These are phyloP conservation scores for Aspergillus floridensis DNA, from an alignment of 2,329 filamentous ascomycete species.

Conservation along the genomic window DNA sequence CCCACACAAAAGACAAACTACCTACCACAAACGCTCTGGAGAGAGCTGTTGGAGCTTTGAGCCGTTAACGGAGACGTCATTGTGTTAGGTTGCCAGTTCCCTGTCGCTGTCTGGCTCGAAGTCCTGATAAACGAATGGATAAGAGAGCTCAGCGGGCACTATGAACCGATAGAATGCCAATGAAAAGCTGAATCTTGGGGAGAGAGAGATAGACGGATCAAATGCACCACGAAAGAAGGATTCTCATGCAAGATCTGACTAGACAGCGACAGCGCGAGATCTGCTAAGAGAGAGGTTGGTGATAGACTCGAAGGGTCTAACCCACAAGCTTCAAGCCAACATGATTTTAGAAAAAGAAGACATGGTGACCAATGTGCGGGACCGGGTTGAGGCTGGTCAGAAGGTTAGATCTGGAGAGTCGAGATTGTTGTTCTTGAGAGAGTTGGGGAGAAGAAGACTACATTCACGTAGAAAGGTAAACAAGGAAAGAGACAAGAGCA, in stretches of 20 bases:
- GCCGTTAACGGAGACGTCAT: conserved; percentile 19
- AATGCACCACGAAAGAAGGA: background rate
- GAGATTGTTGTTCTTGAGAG: background rate
- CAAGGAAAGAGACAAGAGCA: conserved; percentile 7
- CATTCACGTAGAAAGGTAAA: background rate
- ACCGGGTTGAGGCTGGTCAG: background rate
- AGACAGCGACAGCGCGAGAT: background rate
- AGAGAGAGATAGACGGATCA: background rate
- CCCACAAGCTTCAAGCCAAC: conserved; percentile 9
- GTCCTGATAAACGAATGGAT: background rate
- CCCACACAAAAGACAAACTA: background rate
- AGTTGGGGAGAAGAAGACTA: background rate
- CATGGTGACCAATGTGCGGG: conserved; percentile 11
- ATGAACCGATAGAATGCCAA: background rate
- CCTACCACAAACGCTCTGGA: conserved; percentile 12
- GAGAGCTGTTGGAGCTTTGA: conserved; percentile 17
- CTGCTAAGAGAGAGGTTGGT: background rate
- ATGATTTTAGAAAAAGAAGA: conserved; percentile 1
- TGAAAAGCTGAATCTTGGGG: background rate
- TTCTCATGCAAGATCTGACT: background rate
- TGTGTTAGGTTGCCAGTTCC: background rate
- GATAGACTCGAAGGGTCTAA: conserved; percentile 16
- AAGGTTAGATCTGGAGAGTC: background rate
- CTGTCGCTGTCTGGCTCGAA: background rate
- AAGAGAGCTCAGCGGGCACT: conserved; percentile 11